Evolutionary conservation across 2,329 filamentous ascomycete species (phyloP).

Genomic region (Teratosphaeria pseudoeucalypti): DNA sequence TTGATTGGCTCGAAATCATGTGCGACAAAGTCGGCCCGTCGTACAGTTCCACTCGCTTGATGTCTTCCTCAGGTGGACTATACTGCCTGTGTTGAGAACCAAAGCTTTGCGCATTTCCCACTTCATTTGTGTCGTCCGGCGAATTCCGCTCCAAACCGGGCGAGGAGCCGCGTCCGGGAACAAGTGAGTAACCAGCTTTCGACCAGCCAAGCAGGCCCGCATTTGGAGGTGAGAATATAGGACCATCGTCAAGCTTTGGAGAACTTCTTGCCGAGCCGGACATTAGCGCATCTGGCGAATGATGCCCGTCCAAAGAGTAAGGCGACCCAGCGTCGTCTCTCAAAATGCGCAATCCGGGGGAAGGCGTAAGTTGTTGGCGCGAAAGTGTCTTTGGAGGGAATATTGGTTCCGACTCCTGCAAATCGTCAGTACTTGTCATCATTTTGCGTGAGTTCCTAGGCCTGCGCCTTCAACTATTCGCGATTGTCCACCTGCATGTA

Average conservation of each 20-base stretch:
- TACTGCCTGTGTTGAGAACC: constrained; percentile 16
- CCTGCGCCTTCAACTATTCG: neutral
- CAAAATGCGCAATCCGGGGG: constrained; percentile 11
- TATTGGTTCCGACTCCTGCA: constrained; percentile 23
- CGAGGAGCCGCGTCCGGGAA: constrained; percentile 19
- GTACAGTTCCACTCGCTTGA: constrained; percentile 13
- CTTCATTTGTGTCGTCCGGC: constrained; percentile 8
- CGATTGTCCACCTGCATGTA: neutral
- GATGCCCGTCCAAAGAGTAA: constrained; percentile 22
- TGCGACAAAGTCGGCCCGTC: constrained; percentile 4
- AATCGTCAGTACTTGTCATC: neutral
- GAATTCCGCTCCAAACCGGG: constrained; percentile 16
- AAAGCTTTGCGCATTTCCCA: constrained; percentile 10
- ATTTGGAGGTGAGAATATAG: constrained; percentile 11
- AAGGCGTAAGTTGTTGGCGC: constrained; percentile 19
- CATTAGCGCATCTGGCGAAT: constrained; percentile 23
- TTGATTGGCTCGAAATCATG: constrained; percentile 2
- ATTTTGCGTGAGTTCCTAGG: neutral
- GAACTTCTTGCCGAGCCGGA: constrained; percentile 19
- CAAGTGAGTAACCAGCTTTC: constrained; percentile 20
- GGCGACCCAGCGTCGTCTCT: constrained; percentile 20
- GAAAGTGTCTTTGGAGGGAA: constrained; percentile 24
- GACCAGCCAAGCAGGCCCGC: constrained; percentile 18
- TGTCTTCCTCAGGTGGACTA: constrained; percentile 19
- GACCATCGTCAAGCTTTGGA: constrained; percentile 15